Percentiles rank a stretch among this genome's conserved stretches.
These are phyloP conservation scores for Trichoderma asperellum DNA, from an alignment of 2,329 filamentous ascomycete species.

Conservation along the genomic window DNA sequence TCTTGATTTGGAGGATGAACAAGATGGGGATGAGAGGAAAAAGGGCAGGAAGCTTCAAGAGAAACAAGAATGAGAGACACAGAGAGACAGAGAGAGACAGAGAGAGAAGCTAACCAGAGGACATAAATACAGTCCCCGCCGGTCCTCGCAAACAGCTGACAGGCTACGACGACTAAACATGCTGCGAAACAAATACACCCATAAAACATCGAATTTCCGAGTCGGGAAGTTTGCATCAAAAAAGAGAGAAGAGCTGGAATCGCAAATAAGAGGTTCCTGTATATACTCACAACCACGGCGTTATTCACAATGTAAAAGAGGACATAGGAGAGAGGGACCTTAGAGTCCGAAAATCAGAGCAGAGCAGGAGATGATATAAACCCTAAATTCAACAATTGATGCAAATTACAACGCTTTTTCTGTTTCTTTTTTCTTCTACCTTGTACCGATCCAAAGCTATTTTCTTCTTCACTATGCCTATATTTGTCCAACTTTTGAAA, in stretches of 20 bases:
- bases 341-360: neutral
- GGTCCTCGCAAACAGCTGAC: slow-evolving; percentile 62
- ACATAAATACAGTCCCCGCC: slow-evolving; percentile 55
- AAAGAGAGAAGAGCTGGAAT: slow-evolving; percentile 6
- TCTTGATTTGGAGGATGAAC: neutral
- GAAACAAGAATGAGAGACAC: neutral
- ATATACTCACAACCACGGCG: slow-evolving; percentile 23
- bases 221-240: neutral
- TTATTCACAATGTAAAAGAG: slow-evolving; percentile 14
- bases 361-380: neutral
- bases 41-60: slow-evolving; percentile 10
- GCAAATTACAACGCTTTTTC: neutral
- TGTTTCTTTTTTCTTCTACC: neutral
- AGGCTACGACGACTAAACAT: slow-evolving; percentile 60
- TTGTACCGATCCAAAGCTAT: slow-evolving; percentile 9
- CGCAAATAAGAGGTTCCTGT: slow-evolving; percentile 3
- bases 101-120: neutral
- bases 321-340: neutral
- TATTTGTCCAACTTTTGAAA: slow-evolving; percentile 26
- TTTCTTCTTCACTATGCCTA: slow-evolving; percentile 8
- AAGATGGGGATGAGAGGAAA: neutral
- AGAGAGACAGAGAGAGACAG: too few species aligned
- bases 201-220: slow-evolving; percentile 11
- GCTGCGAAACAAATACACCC: neutral
- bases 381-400: slow-evolving; percentile 14